Evolutionary conservation across 768 basidiomycete species (phyloP), one percentile per base, ranked within the genome.

Genomic region (Dendrothele bispora): DNA sequence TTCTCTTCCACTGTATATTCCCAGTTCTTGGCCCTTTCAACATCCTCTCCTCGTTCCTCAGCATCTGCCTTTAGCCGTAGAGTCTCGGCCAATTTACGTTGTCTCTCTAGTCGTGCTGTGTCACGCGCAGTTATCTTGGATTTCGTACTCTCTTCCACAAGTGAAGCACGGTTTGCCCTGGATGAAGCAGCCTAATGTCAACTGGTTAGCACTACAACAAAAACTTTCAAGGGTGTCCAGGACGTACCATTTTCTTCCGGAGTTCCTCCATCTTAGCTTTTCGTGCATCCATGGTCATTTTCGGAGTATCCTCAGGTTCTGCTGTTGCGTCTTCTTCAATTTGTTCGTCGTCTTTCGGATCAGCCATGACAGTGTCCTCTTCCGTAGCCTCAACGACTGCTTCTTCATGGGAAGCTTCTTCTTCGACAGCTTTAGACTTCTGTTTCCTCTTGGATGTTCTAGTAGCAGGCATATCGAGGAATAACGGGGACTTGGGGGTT

Each of bases 1-100:
- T 94, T 95, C 68, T 98, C 92, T 69, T 98, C 92, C 48, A 97
- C 83, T 22, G 89, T 89, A 73, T 89, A 94, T 57, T 92, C 90
- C 93, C 93, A 98, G 60, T 93, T 92, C 78, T 91, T 92, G 61
- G 82, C 79, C 52, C 94, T 71, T 63, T 95, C 91, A 5, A 91
- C 73, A 61, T 98, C 95, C 63, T 93, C 91, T n/a, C 94, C 95
- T 0, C 80, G 74, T 43, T 92, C 94, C 65, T 91, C 88, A 2
- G 93, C 93, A 53, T 95, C 90, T 2, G 87, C 84, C 67, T 94
- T 93, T 49, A 81, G 68, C 17, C 93, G 81, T 56, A 98, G 67
- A 15, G 74, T 82, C 69, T 98, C 95, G 1, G 93, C 94, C 17
- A 97, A 77, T 66, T 89, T 92, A 47, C 89, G 84, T 62, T 97